Percentiles rank a stretch among this genome's conserved stretches.
These are phyloP conservation scores for Hamamelis virginiana DNA, from an alignment of 164 flowering plant genomes.

Conservation along the genomic window DNA sequence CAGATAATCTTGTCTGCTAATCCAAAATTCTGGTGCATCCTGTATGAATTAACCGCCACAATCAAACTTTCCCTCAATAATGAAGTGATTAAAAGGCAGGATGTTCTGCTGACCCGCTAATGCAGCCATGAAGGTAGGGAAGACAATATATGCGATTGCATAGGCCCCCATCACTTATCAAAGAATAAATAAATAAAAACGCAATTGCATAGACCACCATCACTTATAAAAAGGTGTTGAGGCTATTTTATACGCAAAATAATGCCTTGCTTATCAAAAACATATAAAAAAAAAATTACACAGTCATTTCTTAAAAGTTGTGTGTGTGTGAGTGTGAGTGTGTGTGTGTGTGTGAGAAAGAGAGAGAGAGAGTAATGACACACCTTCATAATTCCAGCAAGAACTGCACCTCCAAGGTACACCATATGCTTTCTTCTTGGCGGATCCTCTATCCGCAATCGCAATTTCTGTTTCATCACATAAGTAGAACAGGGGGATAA, in stretches of 20 bases:
- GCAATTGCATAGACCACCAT: too few species aligned
- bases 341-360: not conserved
- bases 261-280: too few species aligned
- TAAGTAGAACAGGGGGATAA: not conserved
- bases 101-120: not conserved
- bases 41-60: constrained; percentile 27
- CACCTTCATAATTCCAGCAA: constrained; percentile 98
- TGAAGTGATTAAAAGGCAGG: not conserved
- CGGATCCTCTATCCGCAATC: constrained; percentile 91
- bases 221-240: not conserved
- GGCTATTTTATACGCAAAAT: not conserved
- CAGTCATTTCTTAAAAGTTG: too few species aligned
- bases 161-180: too few species aligned
- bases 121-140: not conserved
- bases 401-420: constrained; percentile 97
- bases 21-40: constrained; percentile 99
- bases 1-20: constrained; percentile 78
- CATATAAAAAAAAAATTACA: too few species aligned
- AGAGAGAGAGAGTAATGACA: constrained; percentile 2
- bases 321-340: too few species aligned
- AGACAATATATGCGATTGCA: not conserved
- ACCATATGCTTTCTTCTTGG: constrained; percentile 99
- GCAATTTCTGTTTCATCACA: constrained; percentile 55
- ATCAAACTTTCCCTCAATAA: not conserved
- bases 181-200: too few species aligned